Evolutionary conservation across 257 asterid genomes (phyloP).

Genomic region (Linaria vulgaris): DNA sequence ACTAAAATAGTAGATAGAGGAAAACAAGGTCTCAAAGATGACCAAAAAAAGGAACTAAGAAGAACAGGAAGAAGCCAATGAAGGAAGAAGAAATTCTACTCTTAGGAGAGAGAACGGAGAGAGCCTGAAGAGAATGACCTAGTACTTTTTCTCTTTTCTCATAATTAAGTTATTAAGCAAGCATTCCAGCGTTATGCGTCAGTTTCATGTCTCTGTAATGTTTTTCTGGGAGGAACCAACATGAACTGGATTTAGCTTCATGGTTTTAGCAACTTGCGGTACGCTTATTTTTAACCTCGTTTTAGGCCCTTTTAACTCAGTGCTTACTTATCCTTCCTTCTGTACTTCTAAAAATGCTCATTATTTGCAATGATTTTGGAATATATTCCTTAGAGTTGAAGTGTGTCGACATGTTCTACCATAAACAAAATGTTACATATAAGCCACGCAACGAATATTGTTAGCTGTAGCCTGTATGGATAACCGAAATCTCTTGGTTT

Average conservation of each 20-base stretch:
- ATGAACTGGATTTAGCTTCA: slow-evolving; percentile 39
- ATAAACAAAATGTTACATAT: too few species aligned
- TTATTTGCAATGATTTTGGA: slow-evolving; percentile 27
- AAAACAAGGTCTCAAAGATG: too few species aligned
- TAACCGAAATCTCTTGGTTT: too few species aligned
- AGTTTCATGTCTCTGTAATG: slow-evolving; percentile 27
- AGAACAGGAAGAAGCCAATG: too few species aligned
- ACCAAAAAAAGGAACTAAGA: too few species aligned
- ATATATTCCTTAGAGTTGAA: slow-evolving; percentile 29
- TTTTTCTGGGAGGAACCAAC: slow-evolving; percentile 33
- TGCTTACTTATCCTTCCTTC: slow-evolving; percentile 31
- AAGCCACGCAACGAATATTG: slow-evolving; percentile 9
- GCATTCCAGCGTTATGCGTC: slow-evolving; percentile 30
- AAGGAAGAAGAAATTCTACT: too few species aligned
- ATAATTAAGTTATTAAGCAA: slow-evolving; percentile 32
- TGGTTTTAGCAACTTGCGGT: slow-evolving; percentile 4
- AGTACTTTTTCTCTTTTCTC: too few species aligned
- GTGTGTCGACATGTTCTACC: neutral
- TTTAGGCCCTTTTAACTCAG: slow-evolving; percentile 7
- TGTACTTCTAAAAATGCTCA: neutral
- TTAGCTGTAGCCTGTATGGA: slow-evolving; percentile 20
- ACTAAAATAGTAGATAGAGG: too few species aligned
- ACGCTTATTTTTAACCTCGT: too few species aligned
- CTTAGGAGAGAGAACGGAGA: too few species aligned
- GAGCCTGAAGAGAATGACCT: too few species aligned